A percentile compares a stretch with the other conserved stretches of the same genome.
phyloP scores from a whole-genome alignment of 345 rosid species.

The Moricandia moricandioides region DNA sequence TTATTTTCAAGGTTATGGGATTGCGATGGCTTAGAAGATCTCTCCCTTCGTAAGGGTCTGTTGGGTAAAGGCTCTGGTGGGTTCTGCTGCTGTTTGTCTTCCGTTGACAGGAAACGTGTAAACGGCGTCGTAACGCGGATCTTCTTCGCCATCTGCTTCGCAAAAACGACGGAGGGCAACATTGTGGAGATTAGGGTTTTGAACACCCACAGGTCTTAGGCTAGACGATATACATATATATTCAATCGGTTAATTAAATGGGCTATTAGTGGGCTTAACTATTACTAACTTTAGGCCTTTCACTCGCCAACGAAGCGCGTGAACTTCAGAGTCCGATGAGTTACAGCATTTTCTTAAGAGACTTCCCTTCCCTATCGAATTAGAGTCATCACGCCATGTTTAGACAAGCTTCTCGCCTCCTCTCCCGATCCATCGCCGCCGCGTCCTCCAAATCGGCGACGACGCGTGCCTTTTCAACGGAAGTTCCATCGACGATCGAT shows the following conservation, averaged over 20 bases:
- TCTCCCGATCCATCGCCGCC: slow-evolving; percentile 44
- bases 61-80: slow-evolving; percentile 60
- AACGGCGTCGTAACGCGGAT: slow-evolving; percentile 19
- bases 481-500: slow-evolving; percentile 53
- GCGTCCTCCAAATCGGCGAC: slow-evolving; percentile 28
- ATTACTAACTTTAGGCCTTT: neutral
- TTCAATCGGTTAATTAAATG: neutral
- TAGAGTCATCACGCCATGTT: slow-evolving; percentile 37
- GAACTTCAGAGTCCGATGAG: slow-evolving; percentile 9
- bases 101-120: slow-evolving; percentile 27
- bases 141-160: slow-evolving; percentile 30
- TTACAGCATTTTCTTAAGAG: slow-evolving; percentile 2
- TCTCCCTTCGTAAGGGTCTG: slow-evolving; percentile 57
- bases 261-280: neutral
- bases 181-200: slow-evolving; percentile 28
- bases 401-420: slow-evolving; percentile 51
- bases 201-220: neutral
- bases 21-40: slow-evolving; percentile 10
- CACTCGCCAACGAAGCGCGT: slow-evolving; percentile 10
- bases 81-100: neutral
- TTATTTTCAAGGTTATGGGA: slow-evolving; percentile 17
- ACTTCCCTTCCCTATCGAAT: neutral
- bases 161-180: slow-evolving; percentile 26
- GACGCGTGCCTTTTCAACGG: slow-evolving; percentile 51
- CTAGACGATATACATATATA: neutral